A percentile compares a stretch with the other conserved stretches of the same genome.
Evolutionary conservation across 306 rosid species (phyloP).

Genomic region (Trichosanthes cucumerina): DNA sequence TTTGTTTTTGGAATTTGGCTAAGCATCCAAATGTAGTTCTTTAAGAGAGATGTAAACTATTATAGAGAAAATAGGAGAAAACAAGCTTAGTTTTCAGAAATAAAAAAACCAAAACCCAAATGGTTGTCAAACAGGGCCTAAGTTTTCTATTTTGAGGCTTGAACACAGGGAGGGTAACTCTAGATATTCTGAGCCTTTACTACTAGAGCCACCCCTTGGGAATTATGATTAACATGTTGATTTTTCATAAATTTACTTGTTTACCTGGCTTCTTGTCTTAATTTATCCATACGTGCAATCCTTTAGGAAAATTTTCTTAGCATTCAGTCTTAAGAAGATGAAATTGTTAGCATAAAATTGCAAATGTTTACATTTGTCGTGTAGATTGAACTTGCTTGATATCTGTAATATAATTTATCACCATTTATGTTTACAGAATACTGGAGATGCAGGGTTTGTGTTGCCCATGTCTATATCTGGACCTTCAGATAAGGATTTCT

Average conservation of each 20-base stretch:
- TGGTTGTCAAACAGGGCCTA: too few relatives aligned
- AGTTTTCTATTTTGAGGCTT: background rate
- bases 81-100: too few relatives aligned
- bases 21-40: too few relatives aligned
- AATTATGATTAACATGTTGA: background rate
- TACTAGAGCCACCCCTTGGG: background rate
- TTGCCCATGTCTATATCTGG: slow-evolving; percentile 7
- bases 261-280: background rate
- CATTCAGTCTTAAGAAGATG: background rate
- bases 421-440: background rate
- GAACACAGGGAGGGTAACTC: background rate
- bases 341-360: background rate
- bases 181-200: background rate
- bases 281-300: background rate
- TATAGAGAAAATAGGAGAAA: too few relatives aligned
- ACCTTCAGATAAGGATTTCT: slow-evolving; percentile 1
- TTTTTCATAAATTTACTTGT: slow-evolving; percentile 1
- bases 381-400: background rate
- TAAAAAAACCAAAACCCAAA: too few relatives aligned
- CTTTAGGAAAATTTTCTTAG: background rate
- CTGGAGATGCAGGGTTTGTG: slow-evolving; percentile 1
- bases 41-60: too few relatives aligned
- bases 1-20: too few relatives aligned
- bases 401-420: background rate
- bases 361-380: background rate